A percentile compares a stretch with the other conserved stretches of the same genome.
phyloP scores from a whole-genome alignment of 2,329 filamentous ascomycete species.

The Botrytis paeoniae region DNA sequence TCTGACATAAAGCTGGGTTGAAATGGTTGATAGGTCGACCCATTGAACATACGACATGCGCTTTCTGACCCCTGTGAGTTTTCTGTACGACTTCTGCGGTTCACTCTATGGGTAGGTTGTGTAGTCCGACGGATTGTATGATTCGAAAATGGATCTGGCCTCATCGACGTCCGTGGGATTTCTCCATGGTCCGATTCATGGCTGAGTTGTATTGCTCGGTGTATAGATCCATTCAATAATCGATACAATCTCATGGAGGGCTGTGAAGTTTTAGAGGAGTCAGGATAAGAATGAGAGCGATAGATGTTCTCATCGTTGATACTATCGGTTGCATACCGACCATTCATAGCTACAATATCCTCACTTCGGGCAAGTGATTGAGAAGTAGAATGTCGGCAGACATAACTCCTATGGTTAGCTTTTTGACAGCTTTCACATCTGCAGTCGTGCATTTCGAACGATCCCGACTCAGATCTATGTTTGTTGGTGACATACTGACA shows the following conservation, averaged over 20 bases:
- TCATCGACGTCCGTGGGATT: neutral
- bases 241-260: neutral
- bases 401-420: slow-evolving; percentile 24
- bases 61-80: neutral
- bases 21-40: neutral
- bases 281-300: neutral
- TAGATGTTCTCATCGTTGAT: slow-evolving; percentile 9
- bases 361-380: slow-evolving; percentile 24
- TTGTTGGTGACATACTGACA: neutral
- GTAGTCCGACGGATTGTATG: neutral
- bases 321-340: slow-evolving; percentile 28
- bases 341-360: slow-evolving; percentile 26
- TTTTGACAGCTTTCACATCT: neutral
- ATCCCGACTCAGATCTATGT: neutral
- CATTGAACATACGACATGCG: neutral
- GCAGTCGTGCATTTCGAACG: neutral
- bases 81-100: neutral
- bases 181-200: neutral
- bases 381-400: slow-evolving; percentile 29
- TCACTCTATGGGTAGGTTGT: neutral
- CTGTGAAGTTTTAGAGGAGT: neutral
- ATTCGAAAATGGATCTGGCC: neutral
- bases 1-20: neutral
- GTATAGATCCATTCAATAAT: neutral
- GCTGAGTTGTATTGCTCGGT: neutral